A percentile compares a stretch with the other conserved stretches of the same genome.
phyloP scores from a whole-genome alignment of 2,329 filamentous ascomycete genomes.

The Fusarium nematophilum region DNA sequence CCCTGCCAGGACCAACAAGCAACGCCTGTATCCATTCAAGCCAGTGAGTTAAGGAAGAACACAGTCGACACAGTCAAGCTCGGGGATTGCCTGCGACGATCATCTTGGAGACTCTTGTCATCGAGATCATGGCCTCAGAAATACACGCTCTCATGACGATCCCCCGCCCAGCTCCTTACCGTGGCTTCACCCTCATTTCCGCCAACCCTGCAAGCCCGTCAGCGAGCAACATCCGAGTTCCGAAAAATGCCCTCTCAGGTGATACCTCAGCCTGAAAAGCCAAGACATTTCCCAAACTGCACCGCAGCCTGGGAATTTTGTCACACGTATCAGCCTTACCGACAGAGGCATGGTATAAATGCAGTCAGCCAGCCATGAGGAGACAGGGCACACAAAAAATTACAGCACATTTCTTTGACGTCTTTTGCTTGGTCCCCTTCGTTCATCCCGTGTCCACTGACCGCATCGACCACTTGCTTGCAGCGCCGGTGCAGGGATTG shows the following conservation, averaged over 20 bases:
- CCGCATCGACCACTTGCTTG: not conserved
- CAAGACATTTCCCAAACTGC: not conserved
- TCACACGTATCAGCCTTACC: conserved; percentile 31
- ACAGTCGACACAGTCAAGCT: not conserved
- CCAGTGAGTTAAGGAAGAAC: too few species aligned
- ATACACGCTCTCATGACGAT: too few species aligned
- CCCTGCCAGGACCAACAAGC: too few species aligned
- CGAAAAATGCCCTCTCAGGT: not conserved
- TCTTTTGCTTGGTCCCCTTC: too few species aligned
- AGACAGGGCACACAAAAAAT: not conserved
- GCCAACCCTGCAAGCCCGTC: not conserved
- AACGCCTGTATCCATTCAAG: too few species aligned
- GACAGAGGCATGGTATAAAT: conserved; percentile 37
- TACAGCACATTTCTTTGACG: not conserved
- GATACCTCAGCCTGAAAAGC: not conserved
- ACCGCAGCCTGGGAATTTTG: not conserved
- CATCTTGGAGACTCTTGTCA: too few species aligned
- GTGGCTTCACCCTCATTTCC: too few species aligned
- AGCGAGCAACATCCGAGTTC: not conserved
- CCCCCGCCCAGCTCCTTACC: too few species aligned
- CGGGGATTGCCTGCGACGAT: too few species aligned
- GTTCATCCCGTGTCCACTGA: not conserved
- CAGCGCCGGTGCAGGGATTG: not conserved
- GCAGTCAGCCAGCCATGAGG: conserved; percentile 6
- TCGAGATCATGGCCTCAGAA: too few species aligned